These are phyloP conservation scores for Colletotrichum lindemuthianum DNA, from an alignment of 2,329 filamentous ascomycete genomes.

Conservation along the genomic window DNA sequence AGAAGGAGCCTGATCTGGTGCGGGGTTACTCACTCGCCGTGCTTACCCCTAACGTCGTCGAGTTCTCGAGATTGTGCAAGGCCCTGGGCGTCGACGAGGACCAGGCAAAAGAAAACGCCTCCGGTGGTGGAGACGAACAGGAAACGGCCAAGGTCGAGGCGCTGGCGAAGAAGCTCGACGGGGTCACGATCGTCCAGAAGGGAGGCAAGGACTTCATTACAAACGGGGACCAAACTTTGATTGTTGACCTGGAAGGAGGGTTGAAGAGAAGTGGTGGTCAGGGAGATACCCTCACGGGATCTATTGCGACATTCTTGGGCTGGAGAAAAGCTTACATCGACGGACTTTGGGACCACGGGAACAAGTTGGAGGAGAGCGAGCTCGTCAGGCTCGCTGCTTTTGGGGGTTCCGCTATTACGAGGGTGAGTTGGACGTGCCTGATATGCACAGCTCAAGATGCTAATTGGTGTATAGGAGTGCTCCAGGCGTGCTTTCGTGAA, in stretches of 20 bases:
- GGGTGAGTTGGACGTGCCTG: constrained; percentile 61
- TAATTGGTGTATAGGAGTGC: constrained; percentile 68
- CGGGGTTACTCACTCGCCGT: constrained; percentile 85
- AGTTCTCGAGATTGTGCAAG: constrained; percentile 86
- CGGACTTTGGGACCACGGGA: constrained; percentile 69
- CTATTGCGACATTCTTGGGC: constrained; percentile 85
- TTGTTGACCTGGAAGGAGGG: constrained; percentile 82
- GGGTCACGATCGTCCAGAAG: constrained; percentile 93
- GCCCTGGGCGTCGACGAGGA: constrained; percentile 72
- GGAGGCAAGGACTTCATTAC: constrained; percentile 84
- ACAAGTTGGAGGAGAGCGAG: constrained; percentile 59
- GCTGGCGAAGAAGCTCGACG: constrained; percentile 80
- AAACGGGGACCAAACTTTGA: constrained; percentile 78
- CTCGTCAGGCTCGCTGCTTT: constrained; percentile 83
- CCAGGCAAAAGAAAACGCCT: constrained; percentile 45
- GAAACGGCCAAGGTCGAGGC: constrained; percentile 64
- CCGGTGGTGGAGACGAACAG: constrained; percentile 42
- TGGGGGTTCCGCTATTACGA: constrained; percentile 86
- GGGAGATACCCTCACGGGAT: constrained; percentile 93
- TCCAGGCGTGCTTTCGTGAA: constrained; percentile 87
- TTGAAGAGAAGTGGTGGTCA: constrained; percentile 93
- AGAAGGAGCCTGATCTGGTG: constrained; percentile 79
- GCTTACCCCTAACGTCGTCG: constrained; percentile 93
- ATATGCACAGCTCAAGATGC: constrained; percentile 6
- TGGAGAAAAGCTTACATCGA: constrained; percentile 92